Evolutionary conservation across 305 asterid species (phyloP).

Genomic region (Solanum hybrid): DNA sequence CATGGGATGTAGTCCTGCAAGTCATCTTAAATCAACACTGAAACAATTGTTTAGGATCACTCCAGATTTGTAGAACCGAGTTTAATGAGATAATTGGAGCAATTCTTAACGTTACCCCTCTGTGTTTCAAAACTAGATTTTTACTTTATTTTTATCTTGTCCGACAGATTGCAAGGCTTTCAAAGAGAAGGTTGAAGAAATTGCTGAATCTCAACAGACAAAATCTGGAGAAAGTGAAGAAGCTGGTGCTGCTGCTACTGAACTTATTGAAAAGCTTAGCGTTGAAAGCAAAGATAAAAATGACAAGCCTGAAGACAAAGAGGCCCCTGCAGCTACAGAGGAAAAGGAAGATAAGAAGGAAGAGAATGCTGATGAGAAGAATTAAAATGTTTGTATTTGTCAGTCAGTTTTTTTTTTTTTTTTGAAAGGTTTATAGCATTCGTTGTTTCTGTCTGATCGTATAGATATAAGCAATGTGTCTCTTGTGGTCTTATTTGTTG

Average conservation of each 20-base stretch:
- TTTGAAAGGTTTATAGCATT: background rate
- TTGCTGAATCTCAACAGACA: conserved; percentile 42
- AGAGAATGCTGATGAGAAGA: conserved; percentile 30
- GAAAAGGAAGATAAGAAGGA: conserved; percentile 29
- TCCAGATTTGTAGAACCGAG: background rate
- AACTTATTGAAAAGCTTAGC: conserved; percentile 44
- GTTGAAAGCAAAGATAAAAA: conserved; percentile 39
- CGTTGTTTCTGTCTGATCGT: conserved; percentile 1
- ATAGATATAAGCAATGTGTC: conserved; percentile 1
- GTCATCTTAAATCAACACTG: background rate
- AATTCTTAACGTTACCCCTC: background rate
- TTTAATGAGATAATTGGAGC: background rate
- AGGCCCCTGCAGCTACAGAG: conserved; percentile 19
- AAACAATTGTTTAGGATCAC: background rate
- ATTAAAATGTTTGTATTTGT: conserved; percentile 9
- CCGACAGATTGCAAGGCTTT: conserved; percentile 57
- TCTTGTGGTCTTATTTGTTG: conserved; percentile 1
- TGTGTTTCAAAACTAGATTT: background rate
- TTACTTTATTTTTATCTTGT: background rate
- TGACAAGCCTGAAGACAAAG: conserved; percentile 37
- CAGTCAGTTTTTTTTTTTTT: background rate
- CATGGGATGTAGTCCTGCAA: background rate
- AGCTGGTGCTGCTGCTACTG: conserved; percentile 36
- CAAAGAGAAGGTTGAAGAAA: conserved; percentile 51
- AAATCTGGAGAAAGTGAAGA: conserved; percentile 38